Evolutionary conservation across 1,139 yeast species (phyloP), one percentile per base, ranked within the genome.

Genomic region (Maudiozyma humilis): DNA sequence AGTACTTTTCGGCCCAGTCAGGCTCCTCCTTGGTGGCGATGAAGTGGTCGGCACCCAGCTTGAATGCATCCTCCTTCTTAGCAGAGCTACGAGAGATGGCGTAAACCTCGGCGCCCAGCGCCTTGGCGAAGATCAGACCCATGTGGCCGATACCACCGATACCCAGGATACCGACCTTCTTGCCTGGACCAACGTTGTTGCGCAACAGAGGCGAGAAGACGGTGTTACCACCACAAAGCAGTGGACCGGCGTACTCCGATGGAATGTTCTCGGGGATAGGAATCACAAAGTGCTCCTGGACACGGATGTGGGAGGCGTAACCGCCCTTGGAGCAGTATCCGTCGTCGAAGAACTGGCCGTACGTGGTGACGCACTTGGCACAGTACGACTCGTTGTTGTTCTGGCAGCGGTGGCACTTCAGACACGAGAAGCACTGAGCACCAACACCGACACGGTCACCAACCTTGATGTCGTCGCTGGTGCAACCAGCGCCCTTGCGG

Each of bases 141-240:
- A 76, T 70, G 62, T 76, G 80, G 33, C 82, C 82, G 50, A 77
- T 64, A 38, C 82, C 82, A 52, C 82, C 82, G 48, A 77, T 67
- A 49, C 82, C 82, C 48, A 75, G 65, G 51, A 77, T 64, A 46
- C 76, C 82, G 42, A 77, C 78, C 41, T 65, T 68, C 44, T 72
- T 70, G 42, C 63, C 62, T 41, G 66, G 66, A 46, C 67, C 72
- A 46, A 62, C 54, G 33, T 67, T 63, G 49, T 68, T 69, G 56
- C 76, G 64, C 42, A 69, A 65, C 51, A 75, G 64, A 39, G 79
- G 79, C 4, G 78, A 71, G 59, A 64, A 75, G 15, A 71, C 75
- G 3, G 79, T 74, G 50, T 72, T 59, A 19, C 78, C 78, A 51
- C 75, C 78, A 63, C 79, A 74, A 61, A 73, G 60, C 60, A 73